Conservation (phyloP, 345 rosid genomes). For the Eutrema heterophyllum region DNA sequence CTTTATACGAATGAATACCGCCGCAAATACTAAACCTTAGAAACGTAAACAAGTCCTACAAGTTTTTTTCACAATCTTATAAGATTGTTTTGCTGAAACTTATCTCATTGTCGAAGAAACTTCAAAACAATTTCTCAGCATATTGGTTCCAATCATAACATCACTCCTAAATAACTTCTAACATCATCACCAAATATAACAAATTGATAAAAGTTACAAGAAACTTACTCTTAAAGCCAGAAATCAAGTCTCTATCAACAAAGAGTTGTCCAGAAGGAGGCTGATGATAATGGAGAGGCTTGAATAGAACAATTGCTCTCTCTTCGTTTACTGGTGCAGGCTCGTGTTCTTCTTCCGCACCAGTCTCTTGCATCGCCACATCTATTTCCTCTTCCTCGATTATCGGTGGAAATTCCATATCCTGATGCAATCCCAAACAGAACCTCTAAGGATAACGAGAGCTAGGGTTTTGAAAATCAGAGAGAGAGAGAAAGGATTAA, state of each 20-base stretch:
- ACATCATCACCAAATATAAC: neutral
- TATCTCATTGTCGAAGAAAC: neutral
- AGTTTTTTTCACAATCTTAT: neutral
- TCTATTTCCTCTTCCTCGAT: constrained; percentile 49
- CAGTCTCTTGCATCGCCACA: constrained; percentile 1
- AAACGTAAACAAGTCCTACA: neutral
- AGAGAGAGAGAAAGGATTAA: neutral
- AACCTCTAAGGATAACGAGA: neutral
- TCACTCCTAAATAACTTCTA: neutral
- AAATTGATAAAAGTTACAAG: neutral
- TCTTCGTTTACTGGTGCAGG: constrained; percentile 38
- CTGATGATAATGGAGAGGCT: constrained; percentile 29
- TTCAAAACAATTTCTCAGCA: neutral
- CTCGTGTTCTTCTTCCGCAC: neutral
- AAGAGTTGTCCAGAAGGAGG: constrained; percentile 28
- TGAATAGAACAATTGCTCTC: constrained; percentile 66
- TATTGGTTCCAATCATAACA: neutral
- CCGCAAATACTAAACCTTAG: too few species aligned
- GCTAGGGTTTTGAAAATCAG: neutral
- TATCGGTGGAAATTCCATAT: constrained; percentile 51
- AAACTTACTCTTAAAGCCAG: constrained; percentile 53
- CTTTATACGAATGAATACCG: too few species aligned
- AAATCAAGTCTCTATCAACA: constrained; percentile 42
- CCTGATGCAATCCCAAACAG: constrained; percentile 26
- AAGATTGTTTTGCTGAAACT: neutral